phyloP scores from a whole-genome alignment of 1,284 basidiomycete genomes.

The Sphagnurus paluster region DNA sequence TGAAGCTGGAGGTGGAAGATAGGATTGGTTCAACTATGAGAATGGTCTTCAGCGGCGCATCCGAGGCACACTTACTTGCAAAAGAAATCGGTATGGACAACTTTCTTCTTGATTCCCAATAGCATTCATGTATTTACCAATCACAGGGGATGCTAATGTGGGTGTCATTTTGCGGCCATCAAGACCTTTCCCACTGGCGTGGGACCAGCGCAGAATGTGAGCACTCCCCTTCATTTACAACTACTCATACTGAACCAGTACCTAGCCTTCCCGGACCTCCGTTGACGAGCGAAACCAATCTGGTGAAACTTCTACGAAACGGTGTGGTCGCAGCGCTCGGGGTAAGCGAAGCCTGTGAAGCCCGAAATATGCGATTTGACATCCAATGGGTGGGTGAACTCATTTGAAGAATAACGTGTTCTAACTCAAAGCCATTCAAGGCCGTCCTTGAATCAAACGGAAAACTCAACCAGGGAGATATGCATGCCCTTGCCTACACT shows the following conservation, averaged over 20 bases:
- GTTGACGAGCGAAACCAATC: conserved; percentile 63
- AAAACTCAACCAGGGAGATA: conserved; percentile 38
- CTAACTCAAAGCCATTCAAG: conserved; percentile 21
- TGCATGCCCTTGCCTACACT: conserved; percentile 43
- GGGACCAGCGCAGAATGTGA: conserved; percentile 70
- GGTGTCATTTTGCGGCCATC: conserved; percentile 67
- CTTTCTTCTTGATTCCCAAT: not conserved
- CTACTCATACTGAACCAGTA: no score
- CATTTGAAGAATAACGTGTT: conserved; percentile 2
- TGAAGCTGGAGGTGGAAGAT: conserved; percentile 74
- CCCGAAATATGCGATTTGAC: conserved; percentile 71
- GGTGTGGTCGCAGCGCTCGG: conserved; percentile 79
- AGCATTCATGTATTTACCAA: not conserved
- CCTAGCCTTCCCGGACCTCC: conserved; percentile 72
- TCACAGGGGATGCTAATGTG: conserved; percentile 50
- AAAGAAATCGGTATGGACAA: conserved; percentile 58
- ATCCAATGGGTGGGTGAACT: conserved; percentile 60
- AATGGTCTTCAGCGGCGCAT: conserved; percentile 71
- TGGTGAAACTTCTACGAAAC: conserved; percentile 57
- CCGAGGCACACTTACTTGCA: conserved; percentile 77
- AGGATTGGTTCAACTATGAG: conserved; percentile 54
- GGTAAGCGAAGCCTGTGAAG: conserved; percentile 61
- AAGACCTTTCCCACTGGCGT: conserved; percentile 61
- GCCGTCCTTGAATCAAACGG: conserved; percentile 44
- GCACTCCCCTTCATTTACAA: conserved; percentile 19